Base-by-base conservation (phyloP, 202 grass and related monocot species). In the Panicum virgatum region DNA sequence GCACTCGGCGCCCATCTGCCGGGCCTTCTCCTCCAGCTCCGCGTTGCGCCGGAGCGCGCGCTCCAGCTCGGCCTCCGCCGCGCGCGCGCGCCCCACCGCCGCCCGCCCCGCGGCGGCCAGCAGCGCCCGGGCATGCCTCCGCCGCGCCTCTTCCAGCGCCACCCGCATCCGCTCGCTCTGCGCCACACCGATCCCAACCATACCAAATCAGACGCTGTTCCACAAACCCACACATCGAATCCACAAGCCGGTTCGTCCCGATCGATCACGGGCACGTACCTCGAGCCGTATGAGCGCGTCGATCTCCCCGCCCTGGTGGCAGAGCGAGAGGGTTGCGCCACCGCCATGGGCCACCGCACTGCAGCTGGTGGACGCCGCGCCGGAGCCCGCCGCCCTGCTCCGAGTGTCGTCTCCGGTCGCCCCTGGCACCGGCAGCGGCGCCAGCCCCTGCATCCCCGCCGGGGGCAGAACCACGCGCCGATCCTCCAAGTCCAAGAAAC, bases 1-100 rank as follows among this genome's bases (percentile, higher is more conserved):
- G 4, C 65, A 84, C 71, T 97, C 94, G 0, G 89, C 61, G 20
- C 7, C 69, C 62, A 77, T 30, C 73, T 83, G 86, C 6, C 72
- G 37, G 1, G 90, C 34, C 73, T 32, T 73, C 70, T 89, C 88
- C 67, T 94, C 86, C 18, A 97, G 67, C 63, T 92, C 79, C 36
- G 40, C 76, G 68, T 87, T 92, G 4, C 83, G 84, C 34, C 56
- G 66, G 0, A 71, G 79, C 27, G 88, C 78, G 18, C n/a, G 44
- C 9, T 87, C 84, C 40, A 97, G 81, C 72, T 85, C 86, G 3
- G 70, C 29, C 46, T 94, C 90, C 26, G 26, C 42, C 5, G 75
- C 83, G 19, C 64, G 67, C 39, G 87, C 26, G 19, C 71, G 75
- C 4, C 19, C 42, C 36, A 73, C 18, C 10, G 79, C 54, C 0